Evolutionary conservation across 2,329 filamentous ascomycete genomes (phyloP), one percentile per base, ranked within the genome.

Genomic region (Trematosphaeria pertusa): DNA sequence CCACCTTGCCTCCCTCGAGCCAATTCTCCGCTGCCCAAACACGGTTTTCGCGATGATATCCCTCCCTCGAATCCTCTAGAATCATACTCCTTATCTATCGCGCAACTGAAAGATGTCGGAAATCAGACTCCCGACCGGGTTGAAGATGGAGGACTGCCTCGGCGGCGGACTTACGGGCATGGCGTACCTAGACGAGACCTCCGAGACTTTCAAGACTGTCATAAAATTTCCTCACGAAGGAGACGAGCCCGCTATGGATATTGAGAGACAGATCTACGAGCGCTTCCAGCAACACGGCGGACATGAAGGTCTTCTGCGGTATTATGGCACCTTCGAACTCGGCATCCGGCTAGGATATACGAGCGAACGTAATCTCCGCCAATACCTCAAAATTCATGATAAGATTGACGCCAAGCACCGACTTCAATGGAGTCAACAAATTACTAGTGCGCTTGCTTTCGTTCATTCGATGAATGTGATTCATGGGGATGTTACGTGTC

Each of bases 241-340:
- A 47, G 42, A 50, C 15, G 43, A 50, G 32, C 43, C 38, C 22
- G 37, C 43, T 35, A 47, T 48, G 32, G 35, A 48, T 26, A 30
- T 51, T 37, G 48, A 54, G 38, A 51, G 37, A 43, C 33, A 31
- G 37, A 54, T 54, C 37, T 54, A 54, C 37, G 43, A 54, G 40
- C 47, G 48, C 20, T 51, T 54, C 44, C 20, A 50, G 37, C 30
- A 44, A 35, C 35, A 46, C 30, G 47, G 50, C 36, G 47, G 50
- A 35, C 50, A 54, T 26, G 20, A 26, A 41, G 43, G 43, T 35
- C 37, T 54, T 30, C 34, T 54, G 19, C 28, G 22, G 15, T 54
- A 43, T 38, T 18, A 50, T 42, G 43, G 50, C 22, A 10, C 35
- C 3, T 47, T 40, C 33, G 47, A 50, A 54, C 24, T 28, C 31